Evolutionary conservation across 129 eudicot genomes (phyloP), one percentile per base, ranked within the genome.

Genomic region (Escallonia rubra): DNA sequence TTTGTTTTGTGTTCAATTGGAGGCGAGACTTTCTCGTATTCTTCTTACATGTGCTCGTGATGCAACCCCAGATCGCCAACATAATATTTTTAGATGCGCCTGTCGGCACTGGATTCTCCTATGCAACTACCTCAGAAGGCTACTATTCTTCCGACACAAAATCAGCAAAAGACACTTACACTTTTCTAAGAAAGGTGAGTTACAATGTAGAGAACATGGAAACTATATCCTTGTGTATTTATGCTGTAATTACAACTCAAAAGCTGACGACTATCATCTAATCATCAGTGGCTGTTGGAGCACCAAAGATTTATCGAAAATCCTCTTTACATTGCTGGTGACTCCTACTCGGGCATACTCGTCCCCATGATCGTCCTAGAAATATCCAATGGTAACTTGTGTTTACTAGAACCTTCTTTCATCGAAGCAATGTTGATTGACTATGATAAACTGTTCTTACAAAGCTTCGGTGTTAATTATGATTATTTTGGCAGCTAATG

Each of bases 81-180:
- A 76, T 80, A 49, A 76, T 80, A 23, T 80, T 71, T 51, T 4
- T 81, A 50, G 85, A 81, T 23, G 41, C 59, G 41, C 82, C 82
- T 4, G 76, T 46, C 7, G 79, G 81, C 4, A 43, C 82, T 50
- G 85, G 84, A 79, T 79, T 79, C 44, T 79, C 84, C 41, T 79
- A 79, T 61, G 66, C 80, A 1, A 74, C 65, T 3, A 79, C 72
- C 7, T 3, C 79, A 14, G 42, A 64, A 69, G 73, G 69, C 1
- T 70, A 70, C 57, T 5, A 51, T 60, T 3, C 64, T 15, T 47
- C 79, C 0, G 84, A 79, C 53, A 69, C 80, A 43, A 67, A 68
- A 68, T 5, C 70, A n/a, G 55, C 79, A 3, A 6, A 34, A 16
- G 14, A 63, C 10, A 40, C 9, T 43, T 64, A 57, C 46, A 48